Evolutionary conservation across 495 filamentous ascomycete genomes (phyloP).

Genomic region (Penicillium antarcticum): DNA sequence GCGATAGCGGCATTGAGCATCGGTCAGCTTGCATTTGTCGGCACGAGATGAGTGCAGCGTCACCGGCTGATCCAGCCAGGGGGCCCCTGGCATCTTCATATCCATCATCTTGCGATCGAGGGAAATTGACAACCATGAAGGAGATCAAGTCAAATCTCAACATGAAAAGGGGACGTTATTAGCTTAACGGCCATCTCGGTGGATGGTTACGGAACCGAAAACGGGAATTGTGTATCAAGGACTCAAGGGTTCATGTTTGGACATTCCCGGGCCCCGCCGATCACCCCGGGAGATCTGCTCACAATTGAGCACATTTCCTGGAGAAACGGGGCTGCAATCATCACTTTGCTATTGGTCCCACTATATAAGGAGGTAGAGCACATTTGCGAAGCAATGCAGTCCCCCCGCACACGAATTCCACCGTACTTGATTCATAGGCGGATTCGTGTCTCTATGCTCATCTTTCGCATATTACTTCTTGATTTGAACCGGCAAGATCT

Average conservation of each 20-base stretch:
- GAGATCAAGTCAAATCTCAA: neutral
- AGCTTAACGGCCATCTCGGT: neutral
- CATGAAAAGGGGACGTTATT: neutral
- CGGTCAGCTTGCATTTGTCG: constrained; percentile 40
- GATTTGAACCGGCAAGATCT: neutral
- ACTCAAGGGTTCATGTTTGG: neutral
- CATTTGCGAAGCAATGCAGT: neutral
- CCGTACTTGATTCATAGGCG: too few relatives aligned
- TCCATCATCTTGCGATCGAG: constrained; percentile 15
- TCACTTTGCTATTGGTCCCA: neutral
- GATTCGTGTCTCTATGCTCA: too few relatives aligned
- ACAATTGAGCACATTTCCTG: constrained; percentile 29
- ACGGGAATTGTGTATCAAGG: neutral
- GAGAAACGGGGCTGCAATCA: neutral
- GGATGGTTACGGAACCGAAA: constrained; percentile 3
- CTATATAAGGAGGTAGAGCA: neutral
- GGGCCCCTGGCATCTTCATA: constrained; percentile 17
- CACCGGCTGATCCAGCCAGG: constrained; percentile 46
- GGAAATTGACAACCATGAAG: neutral
- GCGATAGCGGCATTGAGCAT: constrained; percentile 46
- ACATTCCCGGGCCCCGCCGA: constrained; percentile 5
- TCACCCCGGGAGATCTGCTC: constrained; percentile 17
- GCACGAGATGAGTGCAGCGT: constrained; percentile 48
- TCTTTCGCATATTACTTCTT: too few relatives aligned
- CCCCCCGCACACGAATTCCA: too few relatives aligned